Evolutionary conservation across 2,329 filamentous ascomycete genomes (phyloP), one percentile per base, ranked within the genome.

Genomic region (Septoria linicola): DNA sequence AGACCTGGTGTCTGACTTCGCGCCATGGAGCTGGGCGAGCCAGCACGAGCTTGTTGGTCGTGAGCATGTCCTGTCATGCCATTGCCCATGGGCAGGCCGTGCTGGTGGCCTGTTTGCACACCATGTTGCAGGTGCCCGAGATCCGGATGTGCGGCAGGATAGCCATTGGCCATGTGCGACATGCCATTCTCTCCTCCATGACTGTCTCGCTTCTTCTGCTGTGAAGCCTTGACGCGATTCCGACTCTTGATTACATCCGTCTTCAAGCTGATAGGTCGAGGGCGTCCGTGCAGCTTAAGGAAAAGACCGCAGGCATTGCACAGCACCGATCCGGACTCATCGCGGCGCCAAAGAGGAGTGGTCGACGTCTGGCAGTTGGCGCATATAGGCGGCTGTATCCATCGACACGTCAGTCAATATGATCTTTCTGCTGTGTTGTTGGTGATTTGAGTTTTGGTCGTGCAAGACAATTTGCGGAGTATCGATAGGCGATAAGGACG

Each of bases 161-260:
- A 59, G 32, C 57, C 53, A 51, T 60, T 58, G 8, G 46, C 41
- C n/a, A 55, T 46, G 23, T 55, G 54, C 16, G 46, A 49, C 19
- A 43, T 35, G 27, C 39, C 53, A 32, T 51, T 43, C 35, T 50
- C 50, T 14, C 57, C 58, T 45, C 62, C 59, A 11, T 54, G 49
- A 35, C 49, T 41, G 67, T 66, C 62, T 36, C 62, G 54, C 73
- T 66, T 75, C 84, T 95, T 95, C 40, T 85, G 83, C 57, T 88
- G 81, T 64, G 91, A 80, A 47, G 90, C 93, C 79, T 97, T 97
- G 63, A 97, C 92, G 59, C 93, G 85, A 74, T 99, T 99, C 66
- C 93, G 89, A 76, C 91, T 96, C 79, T 99, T 99, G 76, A 99
- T 99, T 62, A 97, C 92, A 77, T 99, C 93, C 41, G 93, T 97